Evolutionary conservation across 2,329 filamentous ascomycete genomes (phyloP), one percentile per base, ranked within the genome.

Genomic region (Colletotrichum orchidophilum): DNA sequence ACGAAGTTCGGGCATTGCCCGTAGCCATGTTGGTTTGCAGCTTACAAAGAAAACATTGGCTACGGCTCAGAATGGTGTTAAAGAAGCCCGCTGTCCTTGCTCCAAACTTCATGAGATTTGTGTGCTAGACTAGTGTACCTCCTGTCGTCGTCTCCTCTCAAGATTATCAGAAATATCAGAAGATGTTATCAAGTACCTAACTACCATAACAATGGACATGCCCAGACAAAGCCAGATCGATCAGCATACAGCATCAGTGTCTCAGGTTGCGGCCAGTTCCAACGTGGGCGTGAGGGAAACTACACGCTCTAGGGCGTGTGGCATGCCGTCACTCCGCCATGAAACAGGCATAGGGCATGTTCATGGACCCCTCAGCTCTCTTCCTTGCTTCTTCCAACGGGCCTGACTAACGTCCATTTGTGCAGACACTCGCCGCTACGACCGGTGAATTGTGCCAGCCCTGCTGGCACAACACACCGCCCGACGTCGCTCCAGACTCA

Each of bases 381-480:
- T n/a, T 15, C 12, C 15, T 49, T 58, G 31, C 33, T 53, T 52
- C 13, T 50, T 50, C 7, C 24, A 29, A n/a, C 26, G 13, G 26
- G 29, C 18, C 13, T 46, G 11, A 33, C 63, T 60, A n/a, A 70
- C 24, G 18, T 53, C 12, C 12, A 50, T 50, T 52, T 55, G 26
- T n/a, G 49, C 26, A 66, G 62, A 35, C 49, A 35, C 27, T 12
- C 52, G 35, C 24, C 55, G 29, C 57, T 27, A 12, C 49, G 24
- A 55, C 24, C 33, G 61, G 33, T 60, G 5, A 72, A 66, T 13
- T 61, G 76, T 46, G 72, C 75, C 27, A 74, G 74, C 49, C 77
- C 77, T 61, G 75, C 76, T 3, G 58, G 46, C 57, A 67, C 21
- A 76, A 75, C 26, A 73, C 71, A 42, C 65, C 71, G 49, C 66